Evolutionary conservation across 2,329 filamentous ascomycete genomes (phyloP), one percentile per base, ranked within the genome.

Genomic region (Fusarium anthophilum): DNA sequence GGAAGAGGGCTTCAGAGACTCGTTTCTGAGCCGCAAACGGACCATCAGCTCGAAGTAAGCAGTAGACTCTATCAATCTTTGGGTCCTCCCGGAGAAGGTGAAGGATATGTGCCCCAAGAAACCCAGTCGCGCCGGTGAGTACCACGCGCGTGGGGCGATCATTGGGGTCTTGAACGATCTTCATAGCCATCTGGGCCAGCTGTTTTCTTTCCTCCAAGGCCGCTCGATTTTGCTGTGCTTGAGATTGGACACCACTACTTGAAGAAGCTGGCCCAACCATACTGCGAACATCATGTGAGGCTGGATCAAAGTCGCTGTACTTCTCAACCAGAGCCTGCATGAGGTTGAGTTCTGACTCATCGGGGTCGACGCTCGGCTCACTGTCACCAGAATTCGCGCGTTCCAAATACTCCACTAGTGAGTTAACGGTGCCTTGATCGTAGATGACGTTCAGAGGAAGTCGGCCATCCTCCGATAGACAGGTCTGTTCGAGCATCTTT

Each of bases 71-170:
- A 2, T 53, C 30, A 3, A 77, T 14, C 0, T 39, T 7, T 1
- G 35, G 2, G n/a, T 76, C 60, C 3, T 64, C 48, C 0, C 47
- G 69, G 12, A 79, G 72, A 30, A 72, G 38, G 7, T 78, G 48
- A 8, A 80, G 72, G 3, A 91, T 82, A 72, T 92, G 90, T 0
- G 89, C 85, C 4, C 91, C 91, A 0, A 93, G 83, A 4, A 90
- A 91, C 2, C 91, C 91, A 1, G 91, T 93, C 1, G 88, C 87
- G 4, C 91, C 91, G 1, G 91, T 93, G 8, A 93, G 79, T 4
- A 91, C 80, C 3, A 79, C 64, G 1, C 43, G 51, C 0, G 24
- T 55, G 11, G 37, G 24, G 14, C 51, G 37, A 14, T 41, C 3
- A 41, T n/a, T 18, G 2, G 35, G 20, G 8, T 30, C 26, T 18